phyloP scores from a whole-genome alignment of 2,329 filamentous ascomycete species.

The Sporothrix euskadiensis region DNA sequence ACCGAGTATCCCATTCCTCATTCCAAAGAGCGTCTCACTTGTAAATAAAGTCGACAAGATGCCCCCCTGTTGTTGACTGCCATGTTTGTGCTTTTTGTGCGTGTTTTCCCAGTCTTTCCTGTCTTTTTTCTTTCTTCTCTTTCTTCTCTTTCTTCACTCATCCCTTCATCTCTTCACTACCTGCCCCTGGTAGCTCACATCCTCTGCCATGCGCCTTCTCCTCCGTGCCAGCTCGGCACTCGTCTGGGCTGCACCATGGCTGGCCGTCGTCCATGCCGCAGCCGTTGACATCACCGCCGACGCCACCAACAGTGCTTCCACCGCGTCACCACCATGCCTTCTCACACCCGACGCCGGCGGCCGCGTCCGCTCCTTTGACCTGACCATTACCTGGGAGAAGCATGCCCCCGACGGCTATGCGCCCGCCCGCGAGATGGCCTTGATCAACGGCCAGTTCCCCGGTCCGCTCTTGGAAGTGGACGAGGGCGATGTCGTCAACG shows the following conservation, averaged over 20 bases:
- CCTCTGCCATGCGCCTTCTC: neutral
- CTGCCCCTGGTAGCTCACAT: neutral
- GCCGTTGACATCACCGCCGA: neutral
- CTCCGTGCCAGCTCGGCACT: neutral
- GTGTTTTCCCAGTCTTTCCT: neutral
- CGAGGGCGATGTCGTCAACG: slow-evolving; percentile 52
- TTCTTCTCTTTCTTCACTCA: neutral
- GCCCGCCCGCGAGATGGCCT: slow-evolving; percentile 43
- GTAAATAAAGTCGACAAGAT: neutral
- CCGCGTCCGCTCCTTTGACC: slow-evolving; percentile 32
- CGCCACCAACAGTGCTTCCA: too few species aligned
- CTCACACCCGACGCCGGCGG: slow-evolving; percentile 19
- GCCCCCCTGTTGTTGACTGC: neutral
- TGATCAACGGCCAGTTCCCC: slow-evolving; percentile 63
- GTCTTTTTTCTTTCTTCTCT: neutral
- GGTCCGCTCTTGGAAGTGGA: slow-evolving; percentile 59
- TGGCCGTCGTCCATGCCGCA: neutral
- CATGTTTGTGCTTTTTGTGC: neutral
- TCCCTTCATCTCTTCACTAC: neutral
- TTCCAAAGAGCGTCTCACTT: neutral
- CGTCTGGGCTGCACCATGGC: slow-evolving; percentile 19
- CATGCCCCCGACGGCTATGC: slow-evolving; percentile 48
- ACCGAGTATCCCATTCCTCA: neutral
- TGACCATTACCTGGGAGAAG: slow-evolving; percentile 43
- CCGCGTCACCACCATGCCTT: neutral